phyloP scores from a whole-genome alignment of 306 rosid species.

The Gastrolobium bilobum region DNA sequence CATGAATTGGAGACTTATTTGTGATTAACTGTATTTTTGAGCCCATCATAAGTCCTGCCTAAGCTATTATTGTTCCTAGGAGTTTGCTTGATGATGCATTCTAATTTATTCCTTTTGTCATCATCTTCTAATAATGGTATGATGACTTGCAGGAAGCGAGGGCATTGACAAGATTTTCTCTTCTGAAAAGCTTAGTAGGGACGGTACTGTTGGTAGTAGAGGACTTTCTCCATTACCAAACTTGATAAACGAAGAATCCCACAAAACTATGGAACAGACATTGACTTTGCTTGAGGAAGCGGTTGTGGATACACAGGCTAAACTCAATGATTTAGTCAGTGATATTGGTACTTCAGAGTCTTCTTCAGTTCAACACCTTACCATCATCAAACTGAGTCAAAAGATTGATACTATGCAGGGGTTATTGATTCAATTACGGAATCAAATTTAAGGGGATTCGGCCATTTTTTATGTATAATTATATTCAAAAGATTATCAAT shows the following conservation, averaged over 20 bases:
- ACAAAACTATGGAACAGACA: slow-evolving; percentile 64
- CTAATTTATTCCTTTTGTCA: neutral
- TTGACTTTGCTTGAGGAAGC: slow-evolving; percentile 78
- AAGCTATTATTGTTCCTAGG: slow-evolving; percentile 20
- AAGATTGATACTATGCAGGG: slow-evolving; percentile 77
- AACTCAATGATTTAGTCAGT: slow-evolving; percentile 60
- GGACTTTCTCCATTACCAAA: slow-evolving; percentile 62
- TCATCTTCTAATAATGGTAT: slow-evolving; percentile 30
- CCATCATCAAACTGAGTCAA: slow-evolving; percentile 63
- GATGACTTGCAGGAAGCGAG: slow-evolving; percentile 79
- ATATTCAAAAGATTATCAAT: slow-evolving; percentile 49
- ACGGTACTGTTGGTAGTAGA: slow-evolving; percentile 59
- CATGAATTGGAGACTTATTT: neutral
- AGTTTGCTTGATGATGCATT: slow-evolving; percentile 13
- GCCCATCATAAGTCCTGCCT: neutral
- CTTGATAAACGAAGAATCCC: slow-evolving; percentile 59
- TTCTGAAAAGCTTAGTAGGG: slow-evolving; percentile 65
- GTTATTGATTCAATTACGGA: slow-evolving; percentile 68
- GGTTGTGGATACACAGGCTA: slow-evolving; percentile 68
- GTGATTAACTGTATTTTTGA: slow-evolving; percentile 8
- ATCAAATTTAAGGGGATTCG: slow-evolving; percentile 57
- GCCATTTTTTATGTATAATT: slow-evolving; percentile 51
- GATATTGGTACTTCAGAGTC: slow-evolving; percentile 61
- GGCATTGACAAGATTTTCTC: slow-evolving; percentile 88
- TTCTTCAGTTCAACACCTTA: slow-evolving; percentile 63